Percentiles rank a stretch among this genome's conserved stretches.
Conservation (phyloP, 1,284 basidiomycete species). For the Pseudozyma pruni region DNA sequence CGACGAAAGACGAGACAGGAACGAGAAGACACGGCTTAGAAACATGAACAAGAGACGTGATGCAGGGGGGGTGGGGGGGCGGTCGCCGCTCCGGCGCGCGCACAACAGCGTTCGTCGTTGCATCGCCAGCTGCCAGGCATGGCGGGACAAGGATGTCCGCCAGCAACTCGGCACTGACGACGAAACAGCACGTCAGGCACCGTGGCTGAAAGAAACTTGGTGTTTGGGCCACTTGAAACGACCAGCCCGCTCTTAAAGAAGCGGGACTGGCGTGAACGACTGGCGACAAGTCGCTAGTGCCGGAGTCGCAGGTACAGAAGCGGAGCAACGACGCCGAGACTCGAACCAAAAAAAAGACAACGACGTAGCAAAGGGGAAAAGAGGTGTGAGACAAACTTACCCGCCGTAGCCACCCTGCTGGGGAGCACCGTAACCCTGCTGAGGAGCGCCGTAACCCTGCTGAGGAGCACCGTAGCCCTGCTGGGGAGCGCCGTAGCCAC, state of each 20-base stretch:
- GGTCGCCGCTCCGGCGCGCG: neutral
- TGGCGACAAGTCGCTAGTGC: no score
- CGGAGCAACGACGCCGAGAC: conserved; percentile 1
- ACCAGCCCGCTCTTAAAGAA: no score
- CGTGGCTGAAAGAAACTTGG: no score
- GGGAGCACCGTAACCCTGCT: no score
- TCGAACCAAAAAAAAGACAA: neutral
- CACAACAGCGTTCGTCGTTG: no score
- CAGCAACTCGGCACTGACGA: no score
- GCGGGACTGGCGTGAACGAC: no score
- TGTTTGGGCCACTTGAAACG: no score
- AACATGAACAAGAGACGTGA: conserved; percentile 18
- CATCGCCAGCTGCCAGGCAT: neutral
- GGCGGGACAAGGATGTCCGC: no score
- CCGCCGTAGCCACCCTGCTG: conserved; percentile 36
- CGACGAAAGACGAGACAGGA: conserved; percentile 5
- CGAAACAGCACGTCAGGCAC: no score
- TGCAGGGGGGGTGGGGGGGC: neutral
- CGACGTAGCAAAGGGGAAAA: conserved; percentile 3
- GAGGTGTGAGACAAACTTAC: conserved; percentile 20
- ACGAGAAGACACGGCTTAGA: conserved; percentile 27
- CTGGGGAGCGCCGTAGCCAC: conserved; percentile 55
- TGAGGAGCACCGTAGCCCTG: conserved; percentile 50
- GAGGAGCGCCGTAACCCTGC: conserved; percentile 20
- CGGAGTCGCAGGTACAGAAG: conserved; percentile 13